phyloP scores from a whole-genome alignment of 495 filamentous ascomycete genomes.

The Thozetella sp. region DNA sequence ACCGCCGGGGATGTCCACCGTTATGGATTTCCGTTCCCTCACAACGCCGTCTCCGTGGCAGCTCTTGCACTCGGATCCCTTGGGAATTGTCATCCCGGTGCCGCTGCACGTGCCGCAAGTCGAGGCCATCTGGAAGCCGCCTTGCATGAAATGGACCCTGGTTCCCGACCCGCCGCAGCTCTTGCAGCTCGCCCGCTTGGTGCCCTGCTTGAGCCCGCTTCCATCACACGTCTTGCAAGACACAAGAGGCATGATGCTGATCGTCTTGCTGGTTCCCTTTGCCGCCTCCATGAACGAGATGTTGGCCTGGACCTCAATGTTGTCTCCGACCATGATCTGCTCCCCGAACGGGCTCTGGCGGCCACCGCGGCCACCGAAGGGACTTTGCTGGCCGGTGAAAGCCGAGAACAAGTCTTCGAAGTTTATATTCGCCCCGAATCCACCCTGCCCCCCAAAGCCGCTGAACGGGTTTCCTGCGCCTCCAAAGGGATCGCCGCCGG shows the following conservation, averaged over 20 bases:
- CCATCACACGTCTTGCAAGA: slow-evolving; percentile 82
- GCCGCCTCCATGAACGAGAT: slow-evolving; percentile 97
- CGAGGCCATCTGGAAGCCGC: slow-evolving; percentile 92
- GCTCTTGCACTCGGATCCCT: slow-evolving; percentile 74
- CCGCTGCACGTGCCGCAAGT: slow-evolving; percentile 84
- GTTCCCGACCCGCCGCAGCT: slow-evolving; percentile 85
- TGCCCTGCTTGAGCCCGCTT: slow-evolving; percentile 80
- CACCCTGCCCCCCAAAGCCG: slow-evolving; percentile 59
- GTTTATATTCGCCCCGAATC: slow-evolving; percentile 78
- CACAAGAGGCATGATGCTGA: slow-evolving; percentile 74
- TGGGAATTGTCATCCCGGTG: slow-evolving; percentile 69
- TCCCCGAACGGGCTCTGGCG: slow-evolving; percentile 66
- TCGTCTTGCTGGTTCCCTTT: slow-evolving; percentile 79
- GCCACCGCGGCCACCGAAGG: slow-evolving; percentile 59
- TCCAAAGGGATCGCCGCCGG: slow-evolving; percentile 60
- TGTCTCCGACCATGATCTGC: slow-evolving; percentile 80
- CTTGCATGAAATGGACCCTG: slow-evolving; percentile 83
- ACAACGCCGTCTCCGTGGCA: slow-evolving; percentile 81
- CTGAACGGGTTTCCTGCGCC: slow-evolving; percentile 68
- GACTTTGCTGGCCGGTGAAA: slow-evolving; percentile 66
- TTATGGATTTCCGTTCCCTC: slow-evolving; percentile 76
- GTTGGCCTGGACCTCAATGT: slow-evolving; percentile 90
- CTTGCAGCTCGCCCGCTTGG: slow-evolving; percentile 70
- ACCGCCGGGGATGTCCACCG: slow-evolving; percentile 88
- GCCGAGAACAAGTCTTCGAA: slow-evolving; percentile 95